phyloP scores from a whole-genome alignment of 1,284 basidiomycete genomes.

The Chondrostereum purpureum region DNA sequence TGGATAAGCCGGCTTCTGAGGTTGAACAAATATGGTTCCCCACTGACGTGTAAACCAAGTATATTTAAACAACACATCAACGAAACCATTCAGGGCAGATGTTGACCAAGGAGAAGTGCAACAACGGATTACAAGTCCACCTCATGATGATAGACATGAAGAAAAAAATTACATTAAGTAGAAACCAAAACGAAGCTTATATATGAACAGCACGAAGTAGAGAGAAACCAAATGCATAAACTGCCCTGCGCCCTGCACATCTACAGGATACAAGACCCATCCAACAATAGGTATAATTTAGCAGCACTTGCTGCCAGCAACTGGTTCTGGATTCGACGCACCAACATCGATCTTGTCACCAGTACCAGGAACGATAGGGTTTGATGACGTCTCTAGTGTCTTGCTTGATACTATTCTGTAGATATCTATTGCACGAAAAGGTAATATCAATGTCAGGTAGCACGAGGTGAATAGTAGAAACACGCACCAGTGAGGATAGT shows the following conservation, averaged over 20 bases:
- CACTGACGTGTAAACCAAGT: too few species aligned
- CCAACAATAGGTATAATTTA: conserved; percentile 16
- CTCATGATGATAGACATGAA: neutral
- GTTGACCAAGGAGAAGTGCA: too few species aligned
- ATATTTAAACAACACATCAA: too few species aligned
- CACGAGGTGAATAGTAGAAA: conserved; percentile 1
- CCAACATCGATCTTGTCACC: conserved; percentile 54
- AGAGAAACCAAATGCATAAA: too few species aligned
- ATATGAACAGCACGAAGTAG: neutral
- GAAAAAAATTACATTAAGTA: neutral
- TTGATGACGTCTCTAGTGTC: conserved; percentile 72
- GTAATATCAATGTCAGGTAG: conserved; percentile 1
- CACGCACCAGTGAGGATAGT: conserved; percentile 84
- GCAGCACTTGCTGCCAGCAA: conserved; percentile 33
- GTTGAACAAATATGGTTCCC: too few species aligned
- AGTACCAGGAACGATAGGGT: conserved; percentile 37
- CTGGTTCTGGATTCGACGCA: conserved; percentile 32
- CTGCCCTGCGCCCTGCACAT: neutral
- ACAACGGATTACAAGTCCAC: too few species aligned
- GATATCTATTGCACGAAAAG: conserved; percentile 81
- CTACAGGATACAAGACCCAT: neutral
- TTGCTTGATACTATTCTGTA: conserved; percentile 90
- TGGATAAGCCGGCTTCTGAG: too few species aligned
- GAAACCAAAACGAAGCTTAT: neutral
- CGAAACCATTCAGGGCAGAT: too few species aligned